Evolutionary conservation across 768 basidiomycete genomes (phyloP), one percentile per base, ranked within the genome.

Genomic region (Tylopilus plumbeoviolaceoides): DNA sequence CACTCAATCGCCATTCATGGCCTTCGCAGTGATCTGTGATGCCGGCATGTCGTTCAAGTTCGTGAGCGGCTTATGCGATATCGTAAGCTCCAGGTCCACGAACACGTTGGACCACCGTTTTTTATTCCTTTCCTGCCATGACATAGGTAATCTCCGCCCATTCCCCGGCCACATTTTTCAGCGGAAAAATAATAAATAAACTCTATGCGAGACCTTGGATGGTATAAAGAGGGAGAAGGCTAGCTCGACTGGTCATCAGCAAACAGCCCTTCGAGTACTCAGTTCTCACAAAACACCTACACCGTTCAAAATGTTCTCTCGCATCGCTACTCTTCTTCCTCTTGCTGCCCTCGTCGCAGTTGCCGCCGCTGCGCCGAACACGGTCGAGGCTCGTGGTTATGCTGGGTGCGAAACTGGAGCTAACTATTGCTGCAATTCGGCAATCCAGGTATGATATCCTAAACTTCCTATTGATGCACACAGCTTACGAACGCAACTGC

Each of bases 341-440:
- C 28, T 62, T 41, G 46, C 40, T 39, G 54, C 58, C 25, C 50
- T 62, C 21, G 50, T 10, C 12, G 52, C 46, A 14, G 33, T 40
- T 5, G 61, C 23, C 5, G 18, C 46, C 0, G 61, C 54, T 8
- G 59, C 55, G 15, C 59, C 55, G 8, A 35, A 9, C 7, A 35
- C 4, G 15, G 35, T 58, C 23, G 30, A 42, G 11, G 59, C 47
- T 4, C 59, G 44, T 2, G 10, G 8, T 7, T 7, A 20, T 5
- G 4, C 9, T 2, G 20, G 33, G 14, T 63, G 61, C 15, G n/a
- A 42, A 38, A 60, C 55, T 1, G 61, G 62, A 0, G 1, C 23
- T 0, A 11, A 44, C 0, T 44, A 47, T 10, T 63, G 61, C 40
- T 63, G 61, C 39, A 10, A 17, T 14, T 41, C 14, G 33, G 4